Conservation (phyloP, 2,329 filamentous ascomycete species). For the Dendryphion nanum region DNA sequence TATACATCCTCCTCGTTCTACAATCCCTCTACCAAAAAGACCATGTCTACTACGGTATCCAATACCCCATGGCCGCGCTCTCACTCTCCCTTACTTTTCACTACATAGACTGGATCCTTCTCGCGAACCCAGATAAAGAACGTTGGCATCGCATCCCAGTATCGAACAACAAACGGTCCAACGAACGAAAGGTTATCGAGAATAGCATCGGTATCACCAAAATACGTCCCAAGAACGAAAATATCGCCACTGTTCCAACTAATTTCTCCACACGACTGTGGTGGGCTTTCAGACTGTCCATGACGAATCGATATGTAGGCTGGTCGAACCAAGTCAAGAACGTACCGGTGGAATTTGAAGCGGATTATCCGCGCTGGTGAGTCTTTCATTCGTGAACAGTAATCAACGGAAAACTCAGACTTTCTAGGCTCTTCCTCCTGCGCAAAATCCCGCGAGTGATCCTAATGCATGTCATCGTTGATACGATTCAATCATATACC, state of each 20-base stretch:
- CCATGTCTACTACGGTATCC: constrained; percentile 9
- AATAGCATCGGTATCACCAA: too few species aligned
- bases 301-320: constrained; percentile 19
- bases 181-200: neutral
- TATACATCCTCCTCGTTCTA: constrained; percentile 10
- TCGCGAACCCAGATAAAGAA: constrained; percentile 23
- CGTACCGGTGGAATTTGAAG: constrained; percentile 15
- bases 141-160: constrained; percentile 21
- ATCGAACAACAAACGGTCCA: constrained; percentile 5
- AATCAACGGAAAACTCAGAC: neutral
- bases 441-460: constrained; percentile 14
- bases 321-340: constrained; percentile 31
- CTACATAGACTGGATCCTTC: constrained; percentile 21
- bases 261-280: constrained; percentile 15
- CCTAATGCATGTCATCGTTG: constrained; percentile 13
- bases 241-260: too few species aligned
- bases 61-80: constrained; percentile 13
- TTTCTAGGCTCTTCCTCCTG: constrained; percentile 17
- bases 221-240: too few species aligned
- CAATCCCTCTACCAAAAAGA: constrained; percentile 17
- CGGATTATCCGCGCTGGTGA: constrained; percentile 20
- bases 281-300: constrained; percentile 17
- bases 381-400: constrained; percentile 1
- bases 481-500: constrained; percentile 14
- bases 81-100: constrained; percentile 6